phyloP scores from a whole-genome alignment of 768 basidiomycete genomes.

The Scleroderma citrinum region DNA sequence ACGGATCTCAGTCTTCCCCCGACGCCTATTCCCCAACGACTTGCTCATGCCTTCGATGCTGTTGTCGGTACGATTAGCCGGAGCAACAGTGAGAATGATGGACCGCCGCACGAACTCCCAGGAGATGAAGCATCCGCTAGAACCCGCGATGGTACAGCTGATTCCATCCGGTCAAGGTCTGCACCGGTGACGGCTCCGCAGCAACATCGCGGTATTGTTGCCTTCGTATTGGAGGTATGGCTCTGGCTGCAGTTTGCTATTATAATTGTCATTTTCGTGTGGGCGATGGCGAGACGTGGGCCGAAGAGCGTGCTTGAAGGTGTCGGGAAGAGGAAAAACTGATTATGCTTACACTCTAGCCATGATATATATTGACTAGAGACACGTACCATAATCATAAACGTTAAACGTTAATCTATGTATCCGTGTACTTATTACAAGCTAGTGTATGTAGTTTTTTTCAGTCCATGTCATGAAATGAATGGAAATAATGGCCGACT shows the following conservation, averaged over 20 bases:
- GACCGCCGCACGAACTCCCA: conserved; percentile 7
- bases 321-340: conserved; percentile 27
- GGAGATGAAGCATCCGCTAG: conserved; percentile 1
- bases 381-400: conserved; percentile 2
- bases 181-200: conserved; percentile 11
- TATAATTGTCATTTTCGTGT: conserved; percentile 71
- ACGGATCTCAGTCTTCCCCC: conserved; percentile 19
- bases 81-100: conserved; percentile 9
- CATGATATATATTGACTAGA: neutral
- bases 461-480: too few relatives aligned
- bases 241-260: conserved; percentile 78
- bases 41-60: conserved; percentile 39
- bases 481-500: too few relatives aligned
- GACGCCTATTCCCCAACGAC: conserved; percentile 34
- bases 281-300: conserved; percentile 73
- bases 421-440: neutral
- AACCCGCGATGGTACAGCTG: conserved; percentile 1
- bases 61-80: conserved; percentile 38
- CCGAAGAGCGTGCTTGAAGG: conserved; percentile 62
- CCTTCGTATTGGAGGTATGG: conserved; percentile 68
- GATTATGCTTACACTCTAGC: neutral
- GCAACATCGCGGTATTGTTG: conserved; percentile 30
- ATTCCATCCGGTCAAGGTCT: conserved; percentile 2
- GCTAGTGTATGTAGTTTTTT: too few relatives aligned
- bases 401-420: conserved; percentile 17